Evolutionary conservation across 257 asterid species (phyloP), one percentile per base, ranked within the genome.

Genomic region (Capsicum rhomboideum): DNA sequence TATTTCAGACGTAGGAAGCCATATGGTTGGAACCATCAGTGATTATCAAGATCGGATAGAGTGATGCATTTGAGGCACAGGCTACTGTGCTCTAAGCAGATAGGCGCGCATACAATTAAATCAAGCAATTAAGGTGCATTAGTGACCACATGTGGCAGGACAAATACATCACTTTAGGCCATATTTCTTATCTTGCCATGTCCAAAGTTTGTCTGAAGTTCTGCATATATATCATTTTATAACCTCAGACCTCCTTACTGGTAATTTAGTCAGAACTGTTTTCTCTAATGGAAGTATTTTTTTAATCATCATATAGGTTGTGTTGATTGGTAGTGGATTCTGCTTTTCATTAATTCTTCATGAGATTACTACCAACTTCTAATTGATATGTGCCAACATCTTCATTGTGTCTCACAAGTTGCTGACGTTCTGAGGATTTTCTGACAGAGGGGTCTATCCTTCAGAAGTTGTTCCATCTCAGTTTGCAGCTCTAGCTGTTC

Each of bases 361-460:
- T 75, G 49, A 75, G 13, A 23, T 77, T 26, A 28, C 26, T 26
- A 26, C 58, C 37, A 49, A 75, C 81, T 72, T 44, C 34, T 75
- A 21, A 8, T 49, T 75, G 42, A 44, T 46, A 74, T 26, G 61
- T 75, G 80, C 26, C 59, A 16, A 26, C 46, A 50, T 77, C 63
- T 77, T 77, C 63, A 17, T 16, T 6, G 8, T 18, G 20, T 75
- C 74, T 37, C 80, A 6, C 69, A 14, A 42, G 9, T 61, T 74
- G 44, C 74, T 52, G 68, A 78, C 81, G 56, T 84, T 80, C 82
- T 68, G 40, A 52, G 84, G 85, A 56, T 85, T 89, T 88, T 67
- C 14, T 86, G 63, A 89, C 92, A 96, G 98, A 13, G 98, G 98
- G 40, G 79, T 94, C 77, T 96, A 96, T 83, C 98, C 99, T 40